Conservation (phyloP, 2,329 filamentous ascomycete species). For the Aspergillus neoniger region DNA sequence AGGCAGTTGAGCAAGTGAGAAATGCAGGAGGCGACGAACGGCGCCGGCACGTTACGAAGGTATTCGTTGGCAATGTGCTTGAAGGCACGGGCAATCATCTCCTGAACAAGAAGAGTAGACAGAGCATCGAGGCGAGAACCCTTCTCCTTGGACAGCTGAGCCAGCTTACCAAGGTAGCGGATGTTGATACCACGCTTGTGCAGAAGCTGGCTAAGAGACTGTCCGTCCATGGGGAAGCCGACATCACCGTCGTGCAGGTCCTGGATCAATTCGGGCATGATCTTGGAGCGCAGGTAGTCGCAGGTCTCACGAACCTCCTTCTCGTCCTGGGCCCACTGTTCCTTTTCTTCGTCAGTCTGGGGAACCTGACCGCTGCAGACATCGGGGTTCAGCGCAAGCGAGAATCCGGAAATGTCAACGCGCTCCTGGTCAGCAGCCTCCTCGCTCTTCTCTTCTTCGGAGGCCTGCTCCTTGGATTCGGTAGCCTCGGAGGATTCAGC, state of each 20-base stretch:
- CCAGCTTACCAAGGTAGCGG: slow-evolving; percentile 87
- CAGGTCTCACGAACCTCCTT: slow-evolving; percentile 83
- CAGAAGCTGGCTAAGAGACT: slow-evolving; percentile 80
- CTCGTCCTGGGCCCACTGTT: slow-evolving; percentile 79
- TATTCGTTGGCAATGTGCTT: slow-evolving; percentile 86
- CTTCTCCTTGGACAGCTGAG: slow-evolving; percentile 65
- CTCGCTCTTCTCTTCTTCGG: slow-evolving; percentile 46
- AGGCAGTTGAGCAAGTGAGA: slow-evolving; percentile 93
- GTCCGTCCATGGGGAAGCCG: slow-evolving; percentile 98
- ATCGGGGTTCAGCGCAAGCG: slow-evolving; percentile 88
- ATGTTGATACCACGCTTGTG: slow-evolving; percentile 98
- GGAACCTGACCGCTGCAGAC: slow-evolving; percentile 90
- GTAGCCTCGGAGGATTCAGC: slow-evolving; percentile 40
- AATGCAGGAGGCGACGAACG: slow-evolving; percentile 76
- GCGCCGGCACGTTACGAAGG: slow-evolving; percentile 74
- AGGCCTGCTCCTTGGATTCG: slow-evolving; percentile 43
- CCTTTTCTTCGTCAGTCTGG: slow-evolving; percentile 87
- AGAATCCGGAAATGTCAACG: slow-evolving; percentile 84
- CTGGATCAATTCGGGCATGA: slow-evolving; percentile 81
- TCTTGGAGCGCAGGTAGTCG: slow-evolving; percentile 71
- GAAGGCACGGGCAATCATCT: slow-evolving; percentile 94
- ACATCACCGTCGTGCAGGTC: slow-evolving; percentile 91
- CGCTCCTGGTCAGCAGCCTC: slow-evolving; percentile 58
- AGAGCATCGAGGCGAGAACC: slow-evolving; percentile 75
- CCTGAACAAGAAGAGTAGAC: slow-evolving; percentile 75